A percentile compares a stretch with the other conserved stretches of the same genome.
These are phyloP conservation scores for Crithidia fasciculata DNA, from an alignment of 208 protist genomes.

Conservation along the genomic window DNA sequence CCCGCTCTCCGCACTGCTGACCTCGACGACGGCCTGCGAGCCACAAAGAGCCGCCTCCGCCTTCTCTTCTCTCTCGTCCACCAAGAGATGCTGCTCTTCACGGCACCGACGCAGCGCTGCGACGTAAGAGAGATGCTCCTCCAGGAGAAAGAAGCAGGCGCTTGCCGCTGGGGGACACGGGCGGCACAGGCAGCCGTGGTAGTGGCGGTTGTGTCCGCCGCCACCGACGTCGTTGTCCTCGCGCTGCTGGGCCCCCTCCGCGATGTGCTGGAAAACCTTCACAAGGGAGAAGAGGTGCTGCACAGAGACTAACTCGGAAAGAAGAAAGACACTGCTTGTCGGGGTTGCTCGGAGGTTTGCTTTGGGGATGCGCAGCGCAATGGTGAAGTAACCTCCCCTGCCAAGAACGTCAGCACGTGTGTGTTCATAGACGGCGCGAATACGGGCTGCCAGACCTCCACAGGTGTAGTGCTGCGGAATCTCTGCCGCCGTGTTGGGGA, in stretches of 20 bases:
- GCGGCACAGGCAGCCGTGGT: constrained; percentile 9
- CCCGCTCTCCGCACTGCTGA: not conserved
- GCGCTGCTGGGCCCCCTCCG: constrained; percentile 12
- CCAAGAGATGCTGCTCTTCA: constrained; percentile 26
- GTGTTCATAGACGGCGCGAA: constrained; percentile 28
- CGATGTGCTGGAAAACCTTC: constrained; percentile 31
- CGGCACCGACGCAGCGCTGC: constrained; percentile 19
- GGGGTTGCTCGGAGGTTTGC: not conserved
- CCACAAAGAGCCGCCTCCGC: constrained; percentile 6
- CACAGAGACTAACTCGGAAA: not conserved
- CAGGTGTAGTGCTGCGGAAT: not conserved
- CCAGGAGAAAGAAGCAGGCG: constrained; percentile 23
- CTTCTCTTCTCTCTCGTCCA: constrained; percentile 10
- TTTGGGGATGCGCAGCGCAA: constrained; percentile 1
- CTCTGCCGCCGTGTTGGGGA: constrained; percentile 4
- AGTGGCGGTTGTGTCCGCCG: not conserved
- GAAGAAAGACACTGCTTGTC: not conserved
- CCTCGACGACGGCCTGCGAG: constrained; percentile 18
- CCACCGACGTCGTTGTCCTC: not conserved
- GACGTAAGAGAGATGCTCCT: constrained; percentile 19
- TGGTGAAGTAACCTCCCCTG: constrained; percentile 25
- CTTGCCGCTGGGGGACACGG: not conserved
- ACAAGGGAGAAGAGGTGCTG: constrained; percentile 21
- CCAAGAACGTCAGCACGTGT: constrained; percentile 12
- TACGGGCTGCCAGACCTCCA: constrained; percentile 17